Base-by-base conservation (phyloP, 169 alveolate species). In the Plasmodium ovale region DNA sequence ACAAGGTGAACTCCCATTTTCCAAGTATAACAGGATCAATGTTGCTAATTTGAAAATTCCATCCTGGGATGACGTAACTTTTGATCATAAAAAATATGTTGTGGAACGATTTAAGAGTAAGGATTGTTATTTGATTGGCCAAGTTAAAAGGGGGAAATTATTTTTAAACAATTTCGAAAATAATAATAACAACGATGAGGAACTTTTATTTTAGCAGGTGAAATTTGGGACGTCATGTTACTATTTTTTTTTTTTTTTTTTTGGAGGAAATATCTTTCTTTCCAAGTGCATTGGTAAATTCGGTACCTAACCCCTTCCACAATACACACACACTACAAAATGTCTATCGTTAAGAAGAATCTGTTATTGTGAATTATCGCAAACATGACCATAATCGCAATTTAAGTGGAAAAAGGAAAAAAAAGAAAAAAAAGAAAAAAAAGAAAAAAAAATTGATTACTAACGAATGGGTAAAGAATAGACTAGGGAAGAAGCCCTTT, bases 71-170 rank as follows among this genome's bases (percentile, higher is more conserved):
- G 62, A 79, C 29, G 89, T 79, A 1, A 35, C 47, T 10, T 79
- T 79, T 59, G 89, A 79, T 58, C 68, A 79, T 29, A 49, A 79
- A 23, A 79, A 79, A 64, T 79, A 27, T 79, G 70, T 79, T 16
- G 58, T 79, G 33, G 89, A 79, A 33, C 12, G 89, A 27, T 79
- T 79, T 56, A 79, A 79, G 44, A 65, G 58, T 14, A 79, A 69
- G 49, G 82, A 65, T 3, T 79, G 89, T 29, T 67, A 79, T 59
- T 39, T 79, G 59, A 27, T 79, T 7, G 71, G 82, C 16, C 79
- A 79, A 19, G 89, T 79, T 12, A 79, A 79, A 79, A 56, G 89
- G 27, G 89, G 89, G 21, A 79, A 79, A 58, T 58, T 79, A 16
- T 65, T 79, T 42, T 79, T 79, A 10, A 79, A 79, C 23, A 79